Conservation (phyloP, 2,329 filamentous ascomycete species). For the Penicillium decumbens region DNA sequence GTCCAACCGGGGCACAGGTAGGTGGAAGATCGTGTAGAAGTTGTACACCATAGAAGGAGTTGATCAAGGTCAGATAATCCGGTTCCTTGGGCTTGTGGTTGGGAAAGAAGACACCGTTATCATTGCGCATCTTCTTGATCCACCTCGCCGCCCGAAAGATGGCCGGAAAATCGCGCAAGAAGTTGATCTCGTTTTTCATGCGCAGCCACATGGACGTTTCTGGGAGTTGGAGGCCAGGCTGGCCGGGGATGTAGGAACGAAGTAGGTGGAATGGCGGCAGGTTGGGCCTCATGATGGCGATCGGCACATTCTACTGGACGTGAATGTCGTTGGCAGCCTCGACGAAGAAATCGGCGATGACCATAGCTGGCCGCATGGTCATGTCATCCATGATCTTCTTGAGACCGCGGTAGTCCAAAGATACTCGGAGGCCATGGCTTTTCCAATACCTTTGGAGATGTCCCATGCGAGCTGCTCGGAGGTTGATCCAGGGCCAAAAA, state of each 20-base stretch:
- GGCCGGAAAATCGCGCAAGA: conserved; percentile 28
- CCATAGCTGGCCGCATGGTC: conserved; percentile 22
- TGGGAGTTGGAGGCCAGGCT: conserved; percentile 43
- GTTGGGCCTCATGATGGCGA: conserved; percentile 42
- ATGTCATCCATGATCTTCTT: background rate
- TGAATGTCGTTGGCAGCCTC: conserved; percentile 43
- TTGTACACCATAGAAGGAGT: conserved; percentile 46
- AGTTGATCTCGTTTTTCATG: conserved; percentile 36
- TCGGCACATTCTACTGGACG: conserved; percentile 35
- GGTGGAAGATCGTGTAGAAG: conserved; percentile 43
- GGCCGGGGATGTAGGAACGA: conserved; percentile 41
- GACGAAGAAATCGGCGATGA: conserved; percentile 45
- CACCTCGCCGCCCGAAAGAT: conserved; percentile 25
- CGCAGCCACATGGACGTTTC: conserved; percentile 36
- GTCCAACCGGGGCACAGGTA: conserved; percentile 17
- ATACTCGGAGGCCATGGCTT: background rate
- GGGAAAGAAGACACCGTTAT: background rate
- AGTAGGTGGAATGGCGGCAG: conserved; percentile 41
- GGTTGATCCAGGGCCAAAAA: conserved; percentile 30
- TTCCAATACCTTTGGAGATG: background rate
- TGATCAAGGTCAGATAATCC: conserved; percentile 42
- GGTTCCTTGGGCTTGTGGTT: conserved; percentile 31
- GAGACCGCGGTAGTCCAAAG: background rate
- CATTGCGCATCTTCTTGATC: background rate
- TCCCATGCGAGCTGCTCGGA: conserved; percentile 15